These are phyloP conservation scores for Spathaspora boniae DNA, from an alignment of 805 yeast genomes.

Conservation along the genomic window DNA sequence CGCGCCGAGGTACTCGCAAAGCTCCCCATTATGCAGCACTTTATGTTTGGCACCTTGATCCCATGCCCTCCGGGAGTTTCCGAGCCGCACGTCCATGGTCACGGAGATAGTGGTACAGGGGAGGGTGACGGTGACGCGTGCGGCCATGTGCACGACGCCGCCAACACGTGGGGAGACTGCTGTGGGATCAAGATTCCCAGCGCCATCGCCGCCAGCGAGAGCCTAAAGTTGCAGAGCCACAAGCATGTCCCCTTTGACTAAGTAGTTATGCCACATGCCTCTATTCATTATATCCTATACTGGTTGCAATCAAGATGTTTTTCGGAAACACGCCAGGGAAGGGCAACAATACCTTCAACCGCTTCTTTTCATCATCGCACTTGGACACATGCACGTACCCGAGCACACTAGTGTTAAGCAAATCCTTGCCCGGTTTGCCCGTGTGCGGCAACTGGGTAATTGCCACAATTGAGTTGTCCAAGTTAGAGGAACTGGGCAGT, in stretches of 20 bases:
- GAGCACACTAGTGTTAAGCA: constrained; percentile 56
- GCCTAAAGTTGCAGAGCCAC: constrained; percentile 25
- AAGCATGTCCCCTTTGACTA: constrained; percentile 63
- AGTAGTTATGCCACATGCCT: constrained; percentile 7
- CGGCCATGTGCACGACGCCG: constrained; percentile 18
- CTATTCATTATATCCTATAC: constrained; percentile 80
- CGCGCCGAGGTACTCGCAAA: constrained; percentile 87
- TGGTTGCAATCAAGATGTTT: constrained; percentile 69
- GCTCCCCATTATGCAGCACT: constrained; percentile 92
- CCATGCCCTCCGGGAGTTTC: constrained; percentile 69
- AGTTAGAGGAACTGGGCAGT: constrained; percentile 48
- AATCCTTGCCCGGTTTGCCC: constrained; percentile 41
- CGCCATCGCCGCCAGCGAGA: constrained; percentile 83
- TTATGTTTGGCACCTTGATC: constrained; percentile 72
- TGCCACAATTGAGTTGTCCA: constrained; percentile 79
- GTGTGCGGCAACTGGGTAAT: constrained; percentile 37
- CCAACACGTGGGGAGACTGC: constrained; percentile 89
- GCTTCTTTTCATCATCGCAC: constrained; percentile 72
- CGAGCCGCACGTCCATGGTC: constrained; percentile 19
- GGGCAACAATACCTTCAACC: constrained; percentile 72
- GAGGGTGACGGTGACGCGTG: constrained; percentile 20
- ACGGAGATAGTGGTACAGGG: neutral
- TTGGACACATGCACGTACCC: constrained; percentile 75
- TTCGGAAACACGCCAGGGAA: constrained; percentile 84
- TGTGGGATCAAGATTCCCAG: constrained; percentile 97